Base-by-base conservation (phyloP, 2,329 filamentous ascomycete genomes). In the Microdochium trichocladiopsis region DNA sequence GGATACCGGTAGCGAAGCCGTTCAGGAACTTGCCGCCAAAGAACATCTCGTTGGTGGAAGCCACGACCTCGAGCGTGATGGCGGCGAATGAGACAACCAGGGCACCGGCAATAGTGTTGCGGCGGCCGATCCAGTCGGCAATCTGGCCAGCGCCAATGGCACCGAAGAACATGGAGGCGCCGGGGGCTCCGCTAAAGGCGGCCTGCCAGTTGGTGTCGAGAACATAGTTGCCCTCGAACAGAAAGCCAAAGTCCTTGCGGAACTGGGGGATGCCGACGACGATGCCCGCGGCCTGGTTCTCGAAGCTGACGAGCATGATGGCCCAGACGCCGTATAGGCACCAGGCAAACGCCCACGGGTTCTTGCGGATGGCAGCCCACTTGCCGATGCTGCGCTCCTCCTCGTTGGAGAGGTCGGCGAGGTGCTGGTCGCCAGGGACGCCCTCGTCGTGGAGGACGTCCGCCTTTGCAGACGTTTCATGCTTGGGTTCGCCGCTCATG, bases 51-150 rank as follows among this genome's bases (percentile, higher is more conserved):
- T 83, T 70, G 1, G 75, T 78, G 2, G 75, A 73, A 12, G 80
- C 79, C 58, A 83, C 84, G 69, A 84, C 84, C 56, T 84, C 80
- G 52, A 84, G 75, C 61, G 84, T 84, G 53, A 85, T 75, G 41
- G 83, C 75, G 1, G 66, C 72, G 12, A 73, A 72, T 2, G 77
- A 79, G 53, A 76, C 60, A 9, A 64, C 52, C 21, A 76, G 69
- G 55, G 73, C 77, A 3, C 61, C 60, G 51, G 68, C 72, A 41
- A 77, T 72, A 0, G 74, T 77, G 59, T 61, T 61, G 53, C 71
- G 74, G 25, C 74, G 69, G 14, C 75, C 75, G 49, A 71, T 73
- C 37, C 60, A 50, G 51, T 77, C 72, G 63, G 76, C 71, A 0
- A 72, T 73, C 49, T 75, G 75, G 1, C 70, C 72, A 9, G 72